A percentile compares a stretch with the other conserved stretches of the same genome.
Conservation (phyloP, 352 stramenopile species). For the Thalassiosira mediterranea region DNA sequence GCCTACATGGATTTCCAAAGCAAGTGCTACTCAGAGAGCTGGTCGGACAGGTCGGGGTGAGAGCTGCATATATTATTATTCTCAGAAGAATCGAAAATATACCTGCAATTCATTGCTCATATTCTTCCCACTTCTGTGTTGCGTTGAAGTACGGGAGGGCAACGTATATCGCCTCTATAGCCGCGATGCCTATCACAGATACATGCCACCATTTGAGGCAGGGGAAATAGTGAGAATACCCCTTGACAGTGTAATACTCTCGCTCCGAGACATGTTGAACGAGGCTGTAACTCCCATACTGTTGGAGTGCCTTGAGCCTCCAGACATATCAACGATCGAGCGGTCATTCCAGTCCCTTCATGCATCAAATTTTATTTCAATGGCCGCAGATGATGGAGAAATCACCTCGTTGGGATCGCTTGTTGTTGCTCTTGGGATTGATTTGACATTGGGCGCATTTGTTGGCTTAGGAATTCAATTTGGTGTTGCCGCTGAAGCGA, state of each 20-base stretch:
- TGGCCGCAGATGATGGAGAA: conserved; percentile 64
- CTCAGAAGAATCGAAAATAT: too few relatives aligned
- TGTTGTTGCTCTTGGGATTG: conserved; percentile 83
- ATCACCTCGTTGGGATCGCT: conserved; percentile 83
- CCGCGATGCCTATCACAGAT: conserved; percentile 61
- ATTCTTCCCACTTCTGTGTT: neutral
- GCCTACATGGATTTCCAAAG: conserved; percentile 91
- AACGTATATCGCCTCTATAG: conserved; percentile 93
- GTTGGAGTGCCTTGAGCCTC: conserved; percentile 82
- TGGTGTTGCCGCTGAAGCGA: conserved; percentile 75
- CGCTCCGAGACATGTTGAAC: conserved; percentile 82
- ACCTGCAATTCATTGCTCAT: too few relatives aligned
- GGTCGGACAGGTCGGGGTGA: conserved; percentile 70
- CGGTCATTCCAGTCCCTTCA: conserved; percentile 76
- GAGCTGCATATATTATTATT: conserved; percentile 1
- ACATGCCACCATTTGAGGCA: conserved; percentile 78
- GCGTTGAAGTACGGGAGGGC: conserved; percentile 73
- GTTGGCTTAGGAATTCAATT: conserved; percentile 85
- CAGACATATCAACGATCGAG: conserved; percentile 76
- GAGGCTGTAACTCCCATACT: conserved; percentile 79
- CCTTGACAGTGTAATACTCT: conserved; percentile 84
- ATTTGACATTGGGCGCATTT: conserved; percentile 82
- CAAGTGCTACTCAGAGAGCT: conserved; percentile 87
- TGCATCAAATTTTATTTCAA: conserved; percentile 73
- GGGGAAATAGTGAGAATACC: conserved; percentile 84